These are phyloP conservation scores for Limnanthes douglasii DNA, from an alignment of 345 rosid genomes.

Conservation along the genomic window DNA sequence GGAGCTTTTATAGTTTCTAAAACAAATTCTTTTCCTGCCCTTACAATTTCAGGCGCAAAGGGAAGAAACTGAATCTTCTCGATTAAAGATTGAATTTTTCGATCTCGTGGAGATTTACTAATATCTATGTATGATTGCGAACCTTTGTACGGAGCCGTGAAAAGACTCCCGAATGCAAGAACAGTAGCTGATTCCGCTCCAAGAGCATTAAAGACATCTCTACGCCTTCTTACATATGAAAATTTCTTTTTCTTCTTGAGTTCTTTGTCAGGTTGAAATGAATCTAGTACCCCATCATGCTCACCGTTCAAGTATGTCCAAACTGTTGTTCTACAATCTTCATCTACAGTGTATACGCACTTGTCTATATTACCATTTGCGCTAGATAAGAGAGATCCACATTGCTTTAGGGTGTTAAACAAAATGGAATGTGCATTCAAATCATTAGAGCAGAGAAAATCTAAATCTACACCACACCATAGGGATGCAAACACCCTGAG, in stretches of 20 bases:
- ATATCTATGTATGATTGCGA: conserved; percentile 61
- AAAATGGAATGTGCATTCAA: conserved; percentile 12
- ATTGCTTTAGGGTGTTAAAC: conserved; percentile 41
- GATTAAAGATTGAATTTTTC: conserved; percentile 36
- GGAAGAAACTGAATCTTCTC: conserved; percentile 55
- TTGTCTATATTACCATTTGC: conserved; percentile 36
- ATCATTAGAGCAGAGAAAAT: conserved; percentile 26
- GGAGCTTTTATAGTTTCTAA: conserved; percentile 39
- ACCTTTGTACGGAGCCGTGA: conserved; percentile 71
- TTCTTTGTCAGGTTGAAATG: conserved; percentile 70
- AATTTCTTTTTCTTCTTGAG: conserved; percentile 65
- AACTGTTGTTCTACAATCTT: conserved; percentile 79
- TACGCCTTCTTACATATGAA: conserved; percentile 44
- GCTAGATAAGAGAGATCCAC: conserved; percentile 59
- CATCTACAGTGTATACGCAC: conserved; percentile 55
- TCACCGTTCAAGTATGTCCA: conserved; percentile 55
- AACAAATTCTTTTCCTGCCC: conserved; percentile 44
- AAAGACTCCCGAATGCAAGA: conserved; percentile 81
- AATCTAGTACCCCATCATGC: conserved; percentile 43
- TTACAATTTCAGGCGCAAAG: conserved; percentile 56
- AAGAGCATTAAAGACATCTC: conserved; percentile 42
- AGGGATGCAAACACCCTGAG: conserved; percentile 61
- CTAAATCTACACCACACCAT: conserved; percentile 44
- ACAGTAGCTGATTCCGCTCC: conserved; percentile 60
- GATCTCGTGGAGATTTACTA: conserved; percentile 20